Base-by-base conservation (phyloP, 805 yeast species). In the Candida hungchunana region DNA sequence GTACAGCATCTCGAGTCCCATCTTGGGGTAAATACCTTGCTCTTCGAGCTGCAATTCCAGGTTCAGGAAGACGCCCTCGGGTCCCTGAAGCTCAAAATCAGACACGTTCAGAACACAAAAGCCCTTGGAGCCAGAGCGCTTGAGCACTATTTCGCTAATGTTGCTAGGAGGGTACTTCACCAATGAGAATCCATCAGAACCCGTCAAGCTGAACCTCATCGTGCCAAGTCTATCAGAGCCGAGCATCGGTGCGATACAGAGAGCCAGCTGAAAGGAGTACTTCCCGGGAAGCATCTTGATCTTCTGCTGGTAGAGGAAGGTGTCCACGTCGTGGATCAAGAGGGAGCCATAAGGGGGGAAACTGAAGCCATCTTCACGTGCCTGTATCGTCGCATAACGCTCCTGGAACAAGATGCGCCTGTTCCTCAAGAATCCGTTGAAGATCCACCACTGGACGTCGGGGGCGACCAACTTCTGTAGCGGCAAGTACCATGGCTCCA, bases 101-200 rank as follows among this genome's bases (percentile, higher is more conserved):
- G 81, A 82, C 18, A 77, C 46, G 43, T 73, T 68, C 24, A 77
- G 50, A 17, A 77, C 57, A 18, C 74, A 66, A 20, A 20, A n/a
- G n/a, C n/a, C n/a, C n/a, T n/a, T n/a, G n/a, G n/a, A n/a, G n/a
- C n/a, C n/a, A n/a, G n/a, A n/a, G n/a, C n/a, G n/a, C n/a, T n/a
- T n/a, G n/a, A n/a, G n/a, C n/a, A 76, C 56, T 17, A 79, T 61
- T 10, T 77, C 82, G 34, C 68, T 69, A 29, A 79, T 71, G 44
- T 73, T 71, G 0, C 73, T 62, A 0, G 83, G 78, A 1, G 82
- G 79, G 46, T 69, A 75, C 42, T 15, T 15, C 6, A 7, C n/a
- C 12, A 30, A 9, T n/a, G 31, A n/a, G 7, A 22, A 4, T 8
- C 23, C 23, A 8, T 24, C 29, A 22, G 40, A 31, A 6, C 21